A percentile compares a stretch with the other conserved stretches of the same genome.
phyloP scores from a whole-genome alignment of 2,329 filamentous ascomycete species.

The Tolypocladium ophioglossoides region DNA sequence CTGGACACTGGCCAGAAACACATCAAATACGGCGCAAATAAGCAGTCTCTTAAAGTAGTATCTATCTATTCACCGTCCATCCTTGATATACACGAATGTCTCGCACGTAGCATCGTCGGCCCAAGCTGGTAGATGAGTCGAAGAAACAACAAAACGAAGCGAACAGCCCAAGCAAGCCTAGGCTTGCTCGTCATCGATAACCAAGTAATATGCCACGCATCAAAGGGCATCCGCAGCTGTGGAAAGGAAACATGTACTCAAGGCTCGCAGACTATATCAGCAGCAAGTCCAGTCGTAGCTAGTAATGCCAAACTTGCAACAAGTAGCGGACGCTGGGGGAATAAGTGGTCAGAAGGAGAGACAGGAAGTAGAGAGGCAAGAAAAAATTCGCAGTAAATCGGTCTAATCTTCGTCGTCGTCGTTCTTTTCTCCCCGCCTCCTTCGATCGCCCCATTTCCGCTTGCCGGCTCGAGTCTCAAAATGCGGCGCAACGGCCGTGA shows the following conservation, averaged over 20 bases:
- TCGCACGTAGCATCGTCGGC: neutral
- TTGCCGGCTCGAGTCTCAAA: conserved; percentile 86
- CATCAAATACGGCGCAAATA: neutral
- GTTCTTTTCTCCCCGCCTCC: conserved; percentile 22
- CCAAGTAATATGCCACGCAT: neutral
- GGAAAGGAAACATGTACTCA: neutral
- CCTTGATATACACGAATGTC: neutral
- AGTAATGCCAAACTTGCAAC: neutral
- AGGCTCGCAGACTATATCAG: neutral
- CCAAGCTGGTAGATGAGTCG: neutral
- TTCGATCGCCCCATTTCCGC: conserved; percentile 57
- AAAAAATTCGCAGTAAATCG: neutral
- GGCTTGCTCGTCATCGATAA: neutral
- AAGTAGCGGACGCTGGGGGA: neutral
- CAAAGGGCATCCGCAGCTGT: neutral
- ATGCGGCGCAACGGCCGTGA: conserved; percentile 64
- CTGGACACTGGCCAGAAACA: neutral
- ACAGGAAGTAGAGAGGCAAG: neutral
- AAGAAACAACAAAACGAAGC: neutral
- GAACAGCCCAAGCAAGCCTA: neutral
- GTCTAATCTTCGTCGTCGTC: conserved; percentile 16
- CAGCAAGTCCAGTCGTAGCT: neutral
- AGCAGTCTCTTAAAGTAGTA: neutral
- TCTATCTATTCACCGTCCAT: neutral
- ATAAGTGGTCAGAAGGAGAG: neutral